Base-by-base conservation (phyloP, 768 basidiomycete species). In the Calocybe gangraenosa region DNA sequence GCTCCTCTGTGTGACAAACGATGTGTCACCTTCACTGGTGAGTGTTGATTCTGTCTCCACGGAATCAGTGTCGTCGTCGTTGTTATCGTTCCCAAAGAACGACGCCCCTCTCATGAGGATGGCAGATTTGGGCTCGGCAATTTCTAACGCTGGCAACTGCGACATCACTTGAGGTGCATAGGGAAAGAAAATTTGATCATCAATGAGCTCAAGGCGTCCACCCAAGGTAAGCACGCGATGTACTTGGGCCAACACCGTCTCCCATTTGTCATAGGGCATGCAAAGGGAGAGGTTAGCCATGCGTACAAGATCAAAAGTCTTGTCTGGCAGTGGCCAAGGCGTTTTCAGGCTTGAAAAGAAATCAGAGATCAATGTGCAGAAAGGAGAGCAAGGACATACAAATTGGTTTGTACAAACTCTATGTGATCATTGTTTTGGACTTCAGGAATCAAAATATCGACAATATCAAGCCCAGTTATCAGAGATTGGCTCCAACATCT, bases 171-270 rank as follows among this genome's bases (percentile, higher is more conserved):
- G 47, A 42, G 63, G 59, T 22, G 72, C 67, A 47, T 77, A 79
- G 1, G 86, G 81, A 54, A 87, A 87, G 51, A 75, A 60, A 25
- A 85, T 64, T 53, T 83, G 65, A 60, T 91, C 87, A 60, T 88
- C 84, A 40, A 91, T 78, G 38, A 89, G 54, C 59, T 92, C 89
- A 2, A 91, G 64, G 7, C 76, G 73, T 3, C 89, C 88, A 13
- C 71, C 76, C 5, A 68, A 68, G 10, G 64, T 66, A 11, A 91
- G 68, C 8, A 91, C 73, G 19, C 89, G 82, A 13, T 70, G 61
- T 3, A 74, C 75, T 70, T 92, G 84, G 0, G 57, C 51, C 15
- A 91, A 46, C 9, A 91, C 65, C 14, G 64, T 63, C 23, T 72
- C 64, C 88, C 88, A 91, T 31, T 70, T 63, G 4, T 73, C 65